Percentiles rank a stretch among this genome's conserved stretches.
Evolutionary conservation across 306 rosid species (phyloP).

Genomic region (Corylus avellana): DNA sequence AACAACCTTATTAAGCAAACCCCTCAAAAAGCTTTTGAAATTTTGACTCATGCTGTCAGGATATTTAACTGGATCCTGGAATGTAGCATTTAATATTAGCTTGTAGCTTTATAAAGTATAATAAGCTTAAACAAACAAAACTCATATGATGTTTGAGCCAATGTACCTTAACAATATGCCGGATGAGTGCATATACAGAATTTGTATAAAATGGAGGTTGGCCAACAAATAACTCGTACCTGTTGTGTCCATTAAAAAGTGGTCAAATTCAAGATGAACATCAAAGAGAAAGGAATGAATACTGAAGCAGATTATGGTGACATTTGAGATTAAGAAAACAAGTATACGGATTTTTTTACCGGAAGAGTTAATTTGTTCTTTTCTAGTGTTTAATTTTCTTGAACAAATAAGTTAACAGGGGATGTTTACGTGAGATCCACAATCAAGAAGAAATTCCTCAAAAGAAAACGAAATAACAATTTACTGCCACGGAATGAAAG

Average conservation of each 20-base stretch:
- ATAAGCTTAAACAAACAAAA: constrained; percentile 22
- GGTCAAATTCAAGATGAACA: constrained; percentile 30
- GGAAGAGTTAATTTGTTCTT: constrained; percentile 13
- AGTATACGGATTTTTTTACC: constrained; percentile 18
- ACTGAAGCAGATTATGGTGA: constrained; percentile 15
- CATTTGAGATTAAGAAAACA: constrained; percentile 18
- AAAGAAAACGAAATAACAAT: neutral
- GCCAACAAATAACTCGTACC: constrained; percentile 98
- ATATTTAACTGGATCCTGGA: constrained; percentile 96
- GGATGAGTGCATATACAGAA: constrained; percentile 90
- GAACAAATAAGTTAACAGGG: neutral
- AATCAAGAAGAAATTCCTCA: neutral
- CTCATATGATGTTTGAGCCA: neutral
- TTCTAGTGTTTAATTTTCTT: neutral
- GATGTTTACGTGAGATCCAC: neutral
- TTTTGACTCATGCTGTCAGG: constrained; percentile 82
- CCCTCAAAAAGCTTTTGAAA: constrained; percentile 88
- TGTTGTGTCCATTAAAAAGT: constrained; percentile 37
- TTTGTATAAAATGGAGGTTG: constrained; percentile 99
- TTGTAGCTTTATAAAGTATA: constrained; percentile 4
- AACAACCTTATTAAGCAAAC: constrained; percentile 90
- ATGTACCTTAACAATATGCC: constrained; percentile 93
- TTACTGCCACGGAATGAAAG: neutral
- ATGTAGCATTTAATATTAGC: constrained; percentile 35
- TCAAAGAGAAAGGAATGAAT: constrained; percentile 15